Conservation (phyloP, 2,329 filamentous ascomycete species). For the Phialophora expanda region DNA sequence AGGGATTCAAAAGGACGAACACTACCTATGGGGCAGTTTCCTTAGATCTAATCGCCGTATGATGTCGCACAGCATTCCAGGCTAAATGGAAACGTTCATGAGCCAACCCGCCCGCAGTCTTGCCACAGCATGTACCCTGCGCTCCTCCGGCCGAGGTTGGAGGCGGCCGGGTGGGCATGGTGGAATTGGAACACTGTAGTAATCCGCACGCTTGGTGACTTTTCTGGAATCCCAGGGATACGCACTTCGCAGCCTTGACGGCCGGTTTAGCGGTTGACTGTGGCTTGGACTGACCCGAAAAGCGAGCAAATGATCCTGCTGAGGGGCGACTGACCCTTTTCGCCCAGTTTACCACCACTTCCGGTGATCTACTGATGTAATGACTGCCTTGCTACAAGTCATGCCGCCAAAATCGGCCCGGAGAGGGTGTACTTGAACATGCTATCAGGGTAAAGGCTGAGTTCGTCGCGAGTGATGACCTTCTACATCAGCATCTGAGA, state of each 20-base stretch:
- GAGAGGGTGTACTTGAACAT: conserved; percentile 31
- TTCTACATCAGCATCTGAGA: conserved; percentile 24
- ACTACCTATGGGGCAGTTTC: conserved; percentile 10
- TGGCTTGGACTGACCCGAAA: conserved; percentile 16
- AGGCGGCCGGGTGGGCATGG: not conserved
- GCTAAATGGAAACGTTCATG: not conserved
- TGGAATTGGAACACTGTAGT: conserved; percentile 12
- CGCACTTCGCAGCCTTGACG: conserved; percentile 23
- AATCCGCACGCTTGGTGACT: conserved; percentile 19
- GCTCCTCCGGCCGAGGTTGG: not conserved
- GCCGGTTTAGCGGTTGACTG: conserved; percentile 18
- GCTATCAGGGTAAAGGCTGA: conserved; percentile 19
- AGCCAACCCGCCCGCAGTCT: conserved; percentile 4
- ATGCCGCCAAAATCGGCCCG: conserved; percentile 20
- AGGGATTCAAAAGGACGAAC: conserved; percentile 24
- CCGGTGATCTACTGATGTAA: conserved; percentile 29
- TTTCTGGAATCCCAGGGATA: conserved; percentile 25
- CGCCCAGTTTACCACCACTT: conserved; percentile 10
- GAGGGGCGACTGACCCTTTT: conserved; percentile 16
- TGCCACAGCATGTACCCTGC: conserved; percentile 15
- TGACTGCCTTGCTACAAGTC: conserved; percentile 31
- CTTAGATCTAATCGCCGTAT: conserved; percentile 11
- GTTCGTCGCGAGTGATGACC: conserved; percentile 22
- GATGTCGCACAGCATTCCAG: conserved; percentile 18
- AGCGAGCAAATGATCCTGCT: conserved; percentile 15